These are phyloP conservation scores for Pulveroboletus sp. DNA, from an alignment of 768 basidiomycete genomes.

Conservation along the genomic window DNA sequence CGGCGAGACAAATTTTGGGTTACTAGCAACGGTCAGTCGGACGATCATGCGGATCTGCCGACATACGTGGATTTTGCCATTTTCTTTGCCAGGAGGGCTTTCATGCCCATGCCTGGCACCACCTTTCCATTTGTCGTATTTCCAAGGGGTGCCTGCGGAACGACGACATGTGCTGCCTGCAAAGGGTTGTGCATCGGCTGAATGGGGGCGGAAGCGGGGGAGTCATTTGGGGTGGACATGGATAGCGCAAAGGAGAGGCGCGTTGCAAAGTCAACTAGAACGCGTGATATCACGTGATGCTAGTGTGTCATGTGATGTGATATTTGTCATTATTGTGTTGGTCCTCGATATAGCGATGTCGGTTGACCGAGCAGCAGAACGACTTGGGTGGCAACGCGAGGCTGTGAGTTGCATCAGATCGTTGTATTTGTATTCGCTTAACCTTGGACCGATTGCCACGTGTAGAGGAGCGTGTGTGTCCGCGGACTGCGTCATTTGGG, in stretches of 20 bases:
- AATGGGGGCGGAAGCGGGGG: slow-evolving; percentile 59
- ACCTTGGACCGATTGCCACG: slow-evolving; percentile 5
- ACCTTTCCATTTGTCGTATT: slow-evolving; percentile 53
- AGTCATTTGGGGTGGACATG: slow-evolving; percentile 68
- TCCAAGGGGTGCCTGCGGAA: slow-evolving; percentile 79
- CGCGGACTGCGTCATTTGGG: slow-evolving; percentile 19
- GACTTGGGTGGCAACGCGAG: neutral
- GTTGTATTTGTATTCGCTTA: slow-evolving; percentile 21
- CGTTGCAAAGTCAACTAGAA: slow-evolving; percentile 20
- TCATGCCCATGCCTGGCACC: slow-evolving; percentile 77
- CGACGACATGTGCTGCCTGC: slow-evolving; percentile 72
- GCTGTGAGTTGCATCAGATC: slow-evolving; percentile 15
- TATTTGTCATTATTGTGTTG: neutral
- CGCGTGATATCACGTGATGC: slow-evolving; percentile 30
- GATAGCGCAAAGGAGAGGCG: slow-evolving; percentile 17
- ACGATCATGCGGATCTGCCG: neutral
- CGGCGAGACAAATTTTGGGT: slow-evolving; percentile 86
- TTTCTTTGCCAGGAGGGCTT: slow-evolving; percentile 90
- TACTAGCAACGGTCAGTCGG: slow-evolving; percentile 45
- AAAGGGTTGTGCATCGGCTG: slow-evolving; percentile 85
- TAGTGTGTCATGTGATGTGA: slow-evolving; percentile 11
- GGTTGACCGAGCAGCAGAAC: too few relatives aligned
- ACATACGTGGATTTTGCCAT: slow-evolving; percentile 86
- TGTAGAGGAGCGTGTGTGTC: slow-evolving; percentile 13
- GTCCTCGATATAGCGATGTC: too few relatives aligned